phyloP scores from a whole-genome alignment of 1,284 basidiomycete genomes.

The Ceratobasidium sp. region DNA sequence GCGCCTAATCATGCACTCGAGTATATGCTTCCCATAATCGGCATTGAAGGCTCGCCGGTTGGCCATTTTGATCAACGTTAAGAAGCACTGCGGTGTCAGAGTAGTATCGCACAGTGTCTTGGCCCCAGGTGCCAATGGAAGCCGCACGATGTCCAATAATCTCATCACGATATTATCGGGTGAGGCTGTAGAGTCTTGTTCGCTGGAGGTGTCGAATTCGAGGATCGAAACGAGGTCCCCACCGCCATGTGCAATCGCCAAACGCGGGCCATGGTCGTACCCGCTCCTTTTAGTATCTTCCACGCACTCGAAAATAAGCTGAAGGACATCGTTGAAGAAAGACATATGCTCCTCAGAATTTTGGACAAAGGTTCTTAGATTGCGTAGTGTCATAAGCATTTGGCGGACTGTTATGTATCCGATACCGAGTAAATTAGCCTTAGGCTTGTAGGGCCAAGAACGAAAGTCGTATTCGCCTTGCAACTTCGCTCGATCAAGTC shows the following conservation, averaged over 20 bases:
- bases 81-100: neutral
- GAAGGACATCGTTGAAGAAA: neutral
- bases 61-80: neutral
- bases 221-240: neutral
- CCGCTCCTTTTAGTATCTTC: neutral
- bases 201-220: neutral
- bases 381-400: neutral
- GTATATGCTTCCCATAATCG: neutral
- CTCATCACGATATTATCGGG: neutral
- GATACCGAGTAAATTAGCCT: neutral
- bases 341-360: neutral
- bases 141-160: neutral
- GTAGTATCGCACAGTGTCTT: neutral
- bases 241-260: neutral
- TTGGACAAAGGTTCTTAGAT: neutral
- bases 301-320: neutral
- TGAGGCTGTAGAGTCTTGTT: neutral
- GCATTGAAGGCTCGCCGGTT: too few relatives aligned
- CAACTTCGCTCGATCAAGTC: neutral
- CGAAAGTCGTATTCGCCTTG: neutral
- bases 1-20: neutral
- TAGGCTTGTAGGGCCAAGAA: neutral
- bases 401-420: neutral
- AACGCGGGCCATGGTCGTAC: constrained; percentile 1
- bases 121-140: neutral